phyloP scores from a whole-genome alignment of 1,139 yeast species.

The Saccharomyces pastorianus region DNA sequence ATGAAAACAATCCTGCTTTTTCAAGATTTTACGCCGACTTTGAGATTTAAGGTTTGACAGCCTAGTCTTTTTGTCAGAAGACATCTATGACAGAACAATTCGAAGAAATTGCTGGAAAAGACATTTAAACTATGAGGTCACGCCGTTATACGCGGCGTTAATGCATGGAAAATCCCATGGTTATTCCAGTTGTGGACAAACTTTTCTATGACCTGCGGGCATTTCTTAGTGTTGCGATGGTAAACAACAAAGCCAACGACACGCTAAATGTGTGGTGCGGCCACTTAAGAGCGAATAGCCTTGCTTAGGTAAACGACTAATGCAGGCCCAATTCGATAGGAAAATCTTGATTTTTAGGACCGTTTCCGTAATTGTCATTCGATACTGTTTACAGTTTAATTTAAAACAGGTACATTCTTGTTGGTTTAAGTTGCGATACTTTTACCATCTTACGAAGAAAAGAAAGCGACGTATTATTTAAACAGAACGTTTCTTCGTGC shows the following conservation, averaged over 20 bases:
- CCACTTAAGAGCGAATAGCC: background rate
- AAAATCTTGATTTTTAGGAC: background rate
- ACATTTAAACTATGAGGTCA: background rate
- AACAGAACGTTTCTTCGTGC: background rate
- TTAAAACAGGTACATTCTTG: background rate
- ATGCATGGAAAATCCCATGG: conserved; percentile 1
- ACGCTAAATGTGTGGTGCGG: background rate
- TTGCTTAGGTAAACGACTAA: background rate
- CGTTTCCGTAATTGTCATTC: background rate
- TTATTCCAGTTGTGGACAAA: background rate
- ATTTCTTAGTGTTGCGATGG: background rate
- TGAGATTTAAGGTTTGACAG: background rate
- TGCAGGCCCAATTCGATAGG: background rate
- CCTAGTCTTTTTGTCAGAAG: background rate
- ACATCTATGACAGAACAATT: background rate
- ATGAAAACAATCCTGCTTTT: background rate
- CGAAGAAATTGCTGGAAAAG: background rate
- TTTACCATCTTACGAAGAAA: background rate
- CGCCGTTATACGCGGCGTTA: background rate
- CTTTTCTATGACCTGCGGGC: background rate
- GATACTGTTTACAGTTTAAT: background rate
- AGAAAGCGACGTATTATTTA: background rate
- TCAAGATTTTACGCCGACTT: background rate
- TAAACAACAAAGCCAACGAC: background rate
- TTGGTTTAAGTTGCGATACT: background rate